These are phyloP conservation scores for Flaveria ramosissima DNA, from an alignment of 129 eudicot species.

Conservation along the genomic window DNA sequence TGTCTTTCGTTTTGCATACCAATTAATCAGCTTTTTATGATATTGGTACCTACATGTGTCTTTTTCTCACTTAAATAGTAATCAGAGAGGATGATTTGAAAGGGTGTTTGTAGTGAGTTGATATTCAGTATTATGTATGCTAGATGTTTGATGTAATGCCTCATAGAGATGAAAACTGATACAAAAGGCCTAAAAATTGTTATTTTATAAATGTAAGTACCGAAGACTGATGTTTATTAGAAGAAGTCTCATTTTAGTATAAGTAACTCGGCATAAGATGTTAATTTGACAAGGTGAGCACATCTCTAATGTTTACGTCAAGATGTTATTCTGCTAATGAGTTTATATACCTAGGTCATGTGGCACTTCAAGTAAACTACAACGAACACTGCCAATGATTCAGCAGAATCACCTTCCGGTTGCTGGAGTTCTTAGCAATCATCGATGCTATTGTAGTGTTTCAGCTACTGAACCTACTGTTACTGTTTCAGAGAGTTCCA, in stretches of 20 bases:
- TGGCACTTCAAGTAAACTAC: constrained; percentile 35
- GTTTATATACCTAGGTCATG: constrained; percentile 20
- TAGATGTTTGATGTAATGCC: constrained; percentile 24
- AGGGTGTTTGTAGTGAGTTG: not conserved
- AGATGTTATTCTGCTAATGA: constrained; percentile 24
- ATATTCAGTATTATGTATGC: constrained; percentile 4
- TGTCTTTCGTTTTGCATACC: not conserved
- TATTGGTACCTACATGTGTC: not conserved
- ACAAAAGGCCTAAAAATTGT: not conserved
- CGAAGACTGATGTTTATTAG: not conserved
- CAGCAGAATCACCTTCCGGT: constrained; percentile 36
- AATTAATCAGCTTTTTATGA: constrained; percentile 8
- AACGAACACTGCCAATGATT: constrained; percentile 28
- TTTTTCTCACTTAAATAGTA: not conserved
- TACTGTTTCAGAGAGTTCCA: constrained; percentile 39
- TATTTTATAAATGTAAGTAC: not conserved
- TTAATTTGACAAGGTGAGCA: constrained; percentile 7
- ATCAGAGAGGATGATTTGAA: not conserved
- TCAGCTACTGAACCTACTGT: constrained; percentile 46
- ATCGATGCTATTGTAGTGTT: constrained; percentile 62
- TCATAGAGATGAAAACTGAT: not conserved
- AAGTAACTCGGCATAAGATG: not conserved
- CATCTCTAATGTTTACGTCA: not conserved
- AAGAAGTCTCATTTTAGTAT: constrained; percentile 4
- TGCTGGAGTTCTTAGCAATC: constrained; percentile 21